Percentiles rank a stretch among this genome's conserved stretches.
Conservation (phyloP, 257 asterid species). For the Henckelia pumila region DNA sequence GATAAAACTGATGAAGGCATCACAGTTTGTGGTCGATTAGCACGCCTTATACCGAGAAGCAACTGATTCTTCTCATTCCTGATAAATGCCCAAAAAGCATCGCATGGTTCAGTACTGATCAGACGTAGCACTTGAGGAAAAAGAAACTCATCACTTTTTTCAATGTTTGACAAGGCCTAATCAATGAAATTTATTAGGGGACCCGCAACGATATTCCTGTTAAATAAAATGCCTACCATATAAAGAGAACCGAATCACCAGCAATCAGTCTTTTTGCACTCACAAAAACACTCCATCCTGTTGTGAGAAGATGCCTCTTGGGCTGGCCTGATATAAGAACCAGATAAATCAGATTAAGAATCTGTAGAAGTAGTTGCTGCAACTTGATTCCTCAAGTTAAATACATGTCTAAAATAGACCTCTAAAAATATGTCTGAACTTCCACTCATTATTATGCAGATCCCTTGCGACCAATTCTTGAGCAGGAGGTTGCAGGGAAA, state of each 20-base stretch:
- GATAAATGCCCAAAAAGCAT: slow-evolving; percentile 9
- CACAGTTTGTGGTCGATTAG: slow-evolving; percentile 66
- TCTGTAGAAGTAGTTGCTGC: background rate
- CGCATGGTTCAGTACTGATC: background rate
- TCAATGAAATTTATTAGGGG: background rate
- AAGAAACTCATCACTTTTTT: background rate
- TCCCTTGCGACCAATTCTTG: slow-evolving; percentile 81
- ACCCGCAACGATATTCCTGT: background rate
- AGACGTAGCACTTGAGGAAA: background rate
- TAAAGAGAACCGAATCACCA: slow-evolving; percentile 81
- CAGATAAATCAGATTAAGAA: slow-evolving; percentile 4
- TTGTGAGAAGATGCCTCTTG: slow-evolving; percentile 80
- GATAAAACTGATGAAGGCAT: slow-evolving; percentile 83
- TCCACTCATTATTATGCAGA: slow-evolving; percentile 83
- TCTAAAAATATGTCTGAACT: slow-evolving; percentile 77
- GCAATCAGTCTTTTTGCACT: slow-evolving; percentile 81
- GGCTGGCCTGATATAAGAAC: slow-evolving; percentile 64
- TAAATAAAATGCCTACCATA: slow-evolving; percentile 46
- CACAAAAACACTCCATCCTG: slow-evolving; percentile 85
- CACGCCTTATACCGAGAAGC: slow-evolving; percentile 75
- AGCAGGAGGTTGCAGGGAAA: slow-evolving; percentile 74
- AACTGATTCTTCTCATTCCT: slow-evolving; percentile 83
- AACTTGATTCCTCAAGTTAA: background rate
- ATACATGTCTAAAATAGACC: slow-evolving; percentile 40
- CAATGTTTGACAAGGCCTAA: background rate